These are phyloP conservation scores for Phascolomyces articulosus DNA, from an alignment of 371 early-diverging fungal species.

Conservation along the genomic window DNA sequence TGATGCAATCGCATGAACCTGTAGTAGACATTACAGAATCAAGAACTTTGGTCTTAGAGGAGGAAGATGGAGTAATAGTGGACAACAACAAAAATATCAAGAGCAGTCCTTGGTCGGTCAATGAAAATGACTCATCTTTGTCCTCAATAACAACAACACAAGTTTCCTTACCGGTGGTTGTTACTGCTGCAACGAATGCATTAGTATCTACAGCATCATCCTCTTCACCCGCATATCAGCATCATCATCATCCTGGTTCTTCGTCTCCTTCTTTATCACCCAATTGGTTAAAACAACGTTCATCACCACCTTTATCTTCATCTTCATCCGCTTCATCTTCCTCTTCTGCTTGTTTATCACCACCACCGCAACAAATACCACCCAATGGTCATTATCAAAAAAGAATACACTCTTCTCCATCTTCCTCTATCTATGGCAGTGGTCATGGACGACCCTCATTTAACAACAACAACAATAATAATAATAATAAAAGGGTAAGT, in stretches of 20 bases:
- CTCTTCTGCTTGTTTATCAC: not conserved
- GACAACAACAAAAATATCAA: conserved; percentile 7
- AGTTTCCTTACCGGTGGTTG: not conserved
- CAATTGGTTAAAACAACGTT: not conserved
- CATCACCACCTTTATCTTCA: not conserved
- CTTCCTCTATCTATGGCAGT: too few relatives aligned
- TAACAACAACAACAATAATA: conserved; percentile 1
- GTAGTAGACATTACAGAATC: not conserved
- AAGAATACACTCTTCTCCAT: too few relatives aligned
- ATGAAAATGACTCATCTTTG: not conserved
- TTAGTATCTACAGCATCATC: not conserved
- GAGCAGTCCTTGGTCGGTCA: conserved; percentile 1
- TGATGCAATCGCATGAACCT: not conserved
- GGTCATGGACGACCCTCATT: not conserved
- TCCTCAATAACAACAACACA: too few relatives aligned
- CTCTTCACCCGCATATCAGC: not conserved
- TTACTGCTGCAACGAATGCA: not conserved
- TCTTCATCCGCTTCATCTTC: not conserved
- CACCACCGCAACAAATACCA: not conserved
- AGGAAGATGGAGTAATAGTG: not conserved
- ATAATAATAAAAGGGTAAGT: conserved; percentile 4
- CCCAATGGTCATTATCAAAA: not conserved
- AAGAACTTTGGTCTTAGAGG: not conserved
- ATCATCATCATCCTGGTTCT: too few relatives aligned
- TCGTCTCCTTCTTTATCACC: too few relatives aligned